Conservation (phyloP, 1,139 yeast species). For the Ogataea hybrid region DNA sequence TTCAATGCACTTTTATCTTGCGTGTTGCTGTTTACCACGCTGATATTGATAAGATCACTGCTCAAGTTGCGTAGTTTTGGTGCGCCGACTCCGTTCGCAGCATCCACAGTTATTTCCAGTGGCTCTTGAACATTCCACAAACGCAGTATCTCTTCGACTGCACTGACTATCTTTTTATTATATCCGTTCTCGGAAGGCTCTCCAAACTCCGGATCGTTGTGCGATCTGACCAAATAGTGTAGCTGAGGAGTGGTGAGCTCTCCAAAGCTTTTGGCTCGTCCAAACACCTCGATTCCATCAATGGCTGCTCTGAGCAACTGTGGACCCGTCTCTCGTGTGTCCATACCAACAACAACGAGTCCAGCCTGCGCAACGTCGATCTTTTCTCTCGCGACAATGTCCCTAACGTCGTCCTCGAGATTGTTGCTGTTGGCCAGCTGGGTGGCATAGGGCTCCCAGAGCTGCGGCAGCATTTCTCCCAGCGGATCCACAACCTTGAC, state of each 20-base stretch:
- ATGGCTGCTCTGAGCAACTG: conserved; percentile 58
- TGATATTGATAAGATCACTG: conserved; percentile 39
- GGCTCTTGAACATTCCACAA: conserved; percentile 36
- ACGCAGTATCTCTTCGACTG: conserved; percentile 22
- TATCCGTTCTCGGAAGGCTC: conserved; percentile 67
- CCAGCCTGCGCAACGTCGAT: conserved; percentile 38
- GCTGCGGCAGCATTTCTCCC: conserved; percentile 86
- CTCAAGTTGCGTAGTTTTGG: conserved; percentile 59
- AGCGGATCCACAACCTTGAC: conserved; percentile 91
- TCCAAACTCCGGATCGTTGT: conserved; percentile 66
- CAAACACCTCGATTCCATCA: conserved; percentile 58
- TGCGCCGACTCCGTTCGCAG: conserved; percentile 97
- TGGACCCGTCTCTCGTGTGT: conserved; percentile 79
- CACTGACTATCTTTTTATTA: conserved; percentile 54
- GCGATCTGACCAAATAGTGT: conserved; percentile 78
- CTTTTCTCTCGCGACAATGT: conserved; percentile 32
- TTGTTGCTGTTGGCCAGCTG: conserved; percentile 65
- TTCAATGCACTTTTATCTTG: conserved; percentile 60
- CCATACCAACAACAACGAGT: conserved; percentile 59
- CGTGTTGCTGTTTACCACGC: conserved; percentile 60
- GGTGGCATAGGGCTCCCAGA: conserved; percentile 87
- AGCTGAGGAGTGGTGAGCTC: conserved; percentile 90
- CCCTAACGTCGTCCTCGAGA: conserved; percentile 34
- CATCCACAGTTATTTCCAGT: conserved; percentile 60
- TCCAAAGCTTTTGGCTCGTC: conserved; percentile 56